These are phyloP conservation scores for Sclerotiophoma versabilis DNA, from an alignment of 2,329 filamentous ascomycete genomes.

Conservation along the genomic window DNA sequence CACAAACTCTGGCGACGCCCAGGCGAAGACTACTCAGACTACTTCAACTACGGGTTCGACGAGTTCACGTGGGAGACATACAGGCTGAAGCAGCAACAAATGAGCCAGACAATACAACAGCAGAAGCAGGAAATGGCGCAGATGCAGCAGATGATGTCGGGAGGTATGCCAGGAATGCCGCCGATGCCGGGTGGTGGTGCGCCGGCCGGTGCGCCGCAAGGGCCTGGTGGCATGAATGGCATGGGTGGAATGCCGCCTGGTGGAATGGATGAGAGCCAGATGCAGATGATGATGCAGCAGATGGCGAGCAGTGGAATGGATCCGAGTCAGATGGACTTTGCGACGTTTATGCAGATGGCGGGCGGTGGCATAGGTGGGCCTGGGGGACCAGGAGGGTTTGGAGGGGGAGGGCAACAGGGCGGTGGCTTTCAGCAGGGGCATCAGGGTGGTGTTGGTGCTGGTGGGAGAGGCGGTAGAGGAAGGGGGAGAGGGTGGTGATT, in stretches of 20 bases:
- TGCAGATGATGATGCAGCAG: constrained; percentile 66
- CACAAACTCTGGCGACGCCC: constrained; percentile 96
- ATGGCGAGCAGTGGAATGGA: constrained; percentile 58
- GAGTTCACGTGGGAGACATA: constrained; percentile 98
- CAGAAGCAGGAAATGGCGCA: constrained; percentile 76
- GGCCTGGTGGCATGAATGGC: constrained; percentile 31
- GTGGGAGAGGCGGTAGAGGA: constrained; percentile 30
- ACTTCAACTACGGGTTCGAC: constrained; percentile 99
- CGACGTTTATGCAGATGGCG: constrained; percentile 47
- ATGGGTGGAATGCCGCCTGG: constrained; percentile 41
- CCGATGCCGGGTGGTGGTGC: constrained; percentile 30
- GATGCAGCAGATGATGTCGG: constrained; percentile 65
- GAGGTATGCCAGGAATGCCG: constrained; percentile 37
- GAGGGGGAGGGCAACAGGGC: constrained; percentile 32
- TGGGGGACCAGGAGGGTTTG: constrained; percentile 21
- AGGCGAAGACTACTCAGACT: constrained; percentile 92
- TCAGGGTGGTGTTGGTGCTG: constrained; percentile 34
- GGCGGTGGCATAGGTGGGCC: constrained; percentile 38
- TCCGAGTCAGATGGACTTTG: constrained; percentile 45
- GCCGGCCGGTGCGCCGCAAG: constrained; percentile 38
- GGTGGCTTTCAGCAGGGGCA: constrained; percentile 40
- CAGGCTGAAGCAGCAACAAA: constrained; percentile 82
- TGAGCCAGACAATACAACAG: constrained; percentile 78
- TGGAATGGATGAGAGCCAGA: constrained; percentile 60
- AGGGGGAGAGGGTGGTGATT: constrained; percentile 32